Conservation (phyloP, 2,329 filamentous ascomycete species). For the Hymenoscyphus fraxineus region DNA sequence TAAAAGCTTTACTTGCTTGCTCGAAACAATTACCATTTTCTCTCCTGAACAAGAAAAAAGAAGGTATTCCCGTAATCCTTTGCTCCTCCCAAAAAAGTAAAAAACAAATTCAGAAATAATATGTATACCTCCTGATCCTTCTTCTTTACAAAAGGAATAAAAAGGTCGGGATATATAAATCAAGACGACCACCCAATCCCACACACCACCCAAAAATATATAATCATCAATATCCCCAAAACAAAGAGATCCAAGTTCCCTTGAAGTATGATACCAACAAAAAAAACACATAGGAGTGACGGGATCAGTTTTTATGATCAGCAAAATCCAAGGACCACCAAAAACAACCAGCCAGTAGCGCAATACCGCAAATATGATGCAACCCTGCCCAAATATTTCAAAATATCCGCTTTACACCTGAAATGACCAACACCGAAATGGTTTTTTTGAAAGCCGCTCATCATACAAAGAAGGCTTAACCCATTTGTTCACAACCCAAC, state of each 20-base stretch:
- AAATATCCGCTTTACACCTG: conserved; percentile 27
- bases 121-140: neutral
- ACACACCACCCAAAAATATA: conserved; percentile 20
- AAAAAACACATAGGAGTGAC: conserved; percentile 19
- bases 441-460: conserved; percentile 18
- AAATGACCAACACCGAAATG: conserved; percentile 24
- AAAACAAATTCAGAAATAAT: neutral
- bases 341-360: neutral
- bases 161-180: too few relatives aligned
- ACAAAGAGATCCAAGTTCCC: neutral
- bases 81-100: neutral
- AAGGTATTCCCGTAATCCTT: neutral
- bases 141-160: neutral
- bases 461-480: conserved; percentile 31
- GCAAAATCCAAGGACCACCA: too few relatives aligned
- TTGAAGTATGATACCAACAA: conserved; percentile 25
- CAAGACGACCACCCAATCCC: neutral
- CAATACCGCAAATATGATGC: neutral
- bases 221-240: conserved; percentile 26
- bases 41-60: neutral
- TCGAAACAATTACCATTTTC: neutral
- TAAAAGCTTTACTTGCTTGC: neutral
- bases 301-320: conserved; percentile 14
- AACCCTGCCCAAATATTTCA: neutral
- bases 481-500: conserved; percentile 31